Evolutionary conservation across 2,329 filamentous ascomycete genomes (phyloP).

Genomic region (Hypoxylon sp.): DNA sequence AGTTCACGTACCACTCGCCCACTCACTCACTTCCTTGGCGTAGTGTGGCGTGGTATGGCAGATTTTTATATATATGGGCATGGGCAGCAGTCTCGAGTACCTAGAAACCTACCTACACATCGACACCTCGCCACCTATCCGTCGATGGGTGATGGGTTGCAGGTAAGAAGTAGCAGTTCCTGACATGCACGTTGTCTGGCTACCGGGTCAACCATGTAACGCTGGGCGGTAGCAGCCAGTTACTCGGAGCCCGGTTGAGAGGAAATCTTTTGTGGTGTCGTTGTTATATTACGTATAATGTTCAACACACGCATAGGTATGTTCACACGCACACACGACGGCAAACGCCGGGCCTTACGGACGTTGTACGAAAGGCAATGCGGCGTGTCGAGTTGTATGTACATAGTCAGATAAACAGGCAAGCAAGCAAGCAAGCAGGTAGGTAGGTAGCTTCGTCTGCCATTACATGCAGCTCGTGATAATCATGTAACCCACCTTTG

Average conservation of each 20-base stretch:
- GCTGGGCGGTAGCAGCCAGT: not conserved
- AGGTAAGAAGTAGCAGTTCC: not conserved
- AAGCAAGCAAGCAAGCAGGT: too few relatives aligned
- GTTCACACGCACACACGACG: not conserved
- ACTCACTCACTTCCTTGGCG: too few relatives aligned
- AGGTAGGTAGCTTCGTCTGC: not conserved
- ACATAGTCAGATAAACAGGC: too few relatives aligned
- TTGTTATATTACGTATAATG: not conserved
- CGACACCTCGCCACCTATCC: not conserved
- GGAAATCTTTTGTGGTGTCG: not conserved
- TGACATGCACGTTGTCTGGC: not conserved
- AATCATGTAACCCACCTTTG: not conserved
- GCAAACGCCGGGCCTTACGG: not conserved
- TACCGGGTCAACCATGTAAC: conserved; percentile 3
- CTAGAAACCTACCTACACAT: not conserved
- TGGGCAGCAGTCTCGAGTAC: not conserved
- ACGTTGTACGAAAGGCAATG: conserved; percentile 1
- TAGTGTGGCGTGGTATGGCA: not conserved
- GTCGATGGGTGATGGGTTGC: not conserved
- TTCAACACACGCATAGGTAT: not conserved
- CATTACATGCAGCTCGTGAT: conserved; percentile 2
- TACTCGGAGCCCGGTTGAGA: not conserved
- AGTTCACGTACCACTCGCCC: not conserved
- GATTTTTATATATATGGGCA: not conserved
- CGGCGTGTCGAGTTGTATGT: not conserved